These are phyloP conservation scores for Linum lewisii DNA, from an alignment of 345 rosid species.

Conservation along the genomic window DNA sequence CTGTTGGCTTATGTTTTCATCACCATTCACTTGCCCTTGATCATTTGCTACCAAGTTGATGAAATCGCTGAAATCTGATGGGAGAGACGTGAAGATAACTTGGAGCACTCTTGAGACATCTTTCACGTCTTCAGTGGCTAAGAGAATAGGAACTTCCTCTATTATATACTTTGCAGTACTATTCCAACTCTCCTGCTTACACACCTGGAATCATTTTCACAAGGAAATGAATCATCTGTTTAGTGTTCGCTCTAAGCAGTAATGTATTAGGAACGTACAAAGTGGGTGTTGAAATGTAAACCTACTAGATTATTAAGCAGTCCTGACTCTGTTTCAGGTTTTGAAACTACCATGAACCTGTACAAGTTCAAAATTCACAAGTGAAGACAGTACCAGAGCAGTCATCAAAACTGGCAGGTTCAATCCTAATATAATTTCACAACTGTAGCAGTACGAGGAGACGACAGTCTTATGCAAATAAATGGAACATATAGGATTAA, in stretches of 20 bases:
- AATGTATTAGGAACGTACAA: no score
- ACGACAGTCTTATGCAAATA: constrained; percentile 6
- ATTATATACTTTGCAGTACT: constrained; percentile 57
- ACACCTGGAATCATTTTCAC: constrained; percentile 40
- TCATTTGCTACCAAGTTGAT: constrained; percentile 81
- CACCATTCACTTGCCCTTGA: constrained; percentile 58
- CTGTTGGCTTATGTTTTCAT: constrained; percentile 46
- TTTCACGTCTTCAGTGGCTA: constrained; percentile 52
- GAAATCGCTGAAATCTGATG: constrained; percentile 61
- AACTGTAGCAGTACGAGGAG: background rate
- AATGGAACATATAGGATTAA: background rate
- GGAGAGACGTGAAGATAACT: constrained; percentile 51
- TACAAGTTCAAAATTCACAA: constrained; percentile 9
- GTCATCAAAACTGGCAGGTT: background rate
- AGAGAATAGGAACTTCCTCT: constrained; percentile 69
- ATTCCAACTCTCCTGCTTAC: constrained; percentile 72
- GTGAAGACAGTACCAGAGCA: background rate
- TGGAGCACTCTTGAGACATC: constrained; percentile 36
- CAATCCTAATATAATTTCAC: no score
- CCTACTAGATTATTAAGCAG: constrained; percentile 77
- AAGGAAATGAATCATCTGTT: background rate
- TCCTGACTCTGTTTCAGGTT: constrained; percentile 70
- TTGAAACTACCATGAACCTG: constrained; percentile 88
- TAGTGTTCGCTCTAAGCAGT: no score
- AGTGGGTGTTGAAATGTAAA: background rate